phyloP scores from a whole-genome alignment of 768 basidiomycete genomes.

The Sistotremastrum niveocremeum region DNA sequence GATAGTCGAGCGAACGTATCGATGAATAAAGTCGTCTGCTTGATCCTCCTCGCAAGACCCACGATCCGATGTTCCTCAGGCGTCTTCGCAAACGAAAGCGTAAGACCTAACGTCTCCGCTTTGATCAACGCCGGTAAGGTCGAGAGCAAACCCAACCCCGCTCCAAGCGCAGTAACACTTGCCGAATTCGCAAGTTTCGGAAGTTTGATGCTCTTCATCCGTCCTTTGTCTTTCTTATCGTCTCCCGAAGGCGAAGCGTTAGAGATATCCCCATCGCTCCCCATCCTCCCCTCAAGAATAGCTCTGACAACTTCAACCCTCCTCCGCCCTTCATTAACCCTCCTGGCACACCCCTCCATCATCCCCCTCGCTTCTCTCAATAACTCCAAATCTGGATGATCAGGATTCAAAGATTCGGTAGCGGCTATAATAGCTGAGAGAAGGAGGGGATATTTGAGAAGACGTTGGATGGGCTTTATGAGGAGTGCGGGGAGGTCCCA shows the following conservation, averaged over 20 bases:
- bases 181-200: neutral
- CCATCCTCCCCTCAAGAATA: conserved; percentile 31
- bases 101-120: no score
- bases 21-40: no score
- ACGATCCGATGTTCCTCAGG: no score
- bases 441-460: conserved; percentile 88
- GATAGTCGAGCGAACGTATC: no score
- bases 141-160: neutral
- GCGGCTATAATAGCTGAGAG: conserved; percentile 63
- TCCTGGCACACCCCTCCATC: conserved; percentile 61
- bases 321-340: conserved; percentile 67
- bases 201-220: conserved; percentile 38
- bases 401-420: conserved; percentile 31
- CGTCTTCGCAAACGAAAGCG: no score
- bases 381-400: conserved; percentile 53
- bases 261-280: conserved; percentile 6
- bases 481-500: conserved; percentile 91
- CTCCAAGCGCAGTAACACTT: neutral
- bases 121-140: no score
- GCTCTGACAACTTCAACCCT: conserved; percentile 70
- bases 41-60: no score
- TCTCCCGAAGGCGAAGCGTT: conserved; percentile 20
- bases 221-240: conserved; percentile 21
- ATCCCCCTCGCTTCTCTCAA: conserved; percentile 37
- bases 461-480: conserved; percentile 94